These are phyloP conservation scores for Mortierella sp. DNA, from an alignment of 371 early-diverging fungal genomes.

Conservation along the genomic window DNA sequence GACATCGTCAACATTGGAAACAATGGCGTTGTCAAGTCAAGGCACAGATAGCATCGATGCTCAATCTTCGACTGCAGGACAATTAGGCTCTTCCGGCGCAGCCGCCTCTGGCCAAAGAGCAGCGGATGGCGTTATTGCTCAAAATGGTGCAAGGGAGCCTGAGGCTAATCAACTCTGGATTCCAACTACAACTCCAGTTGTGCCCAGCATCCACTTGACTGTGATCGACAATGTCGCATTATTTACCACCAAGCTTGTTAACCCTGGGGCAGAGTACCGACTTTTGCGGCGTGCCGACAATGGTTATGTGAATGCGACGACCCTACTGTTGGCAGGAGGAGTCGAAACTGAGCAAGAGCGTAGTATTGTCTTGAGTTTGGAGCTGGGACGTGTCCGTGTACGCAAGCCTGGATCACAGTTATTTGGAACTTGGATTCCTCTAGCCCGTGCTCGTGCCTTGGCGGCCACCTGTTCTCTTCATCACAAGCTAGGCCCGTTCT, in stretches of 20 bases:
- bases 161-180: slow-evolving; percentile 60
- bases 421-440: slow-evolving; percentile 93
- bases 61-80: background rate
- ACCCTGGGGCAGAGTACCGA: slow-evolving; percentile 67
- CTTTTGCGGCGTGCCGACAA: slow-evolving; percentile 84
- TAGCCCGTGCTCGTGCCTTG: slow-evolving; percentile 86
- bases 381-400: slow-evolving; percentile 84
- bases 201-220: slow-evolving; percentile 79
- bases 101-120: slow-evolving; percentile 4
- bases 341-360: slow-evolving; percentile 88
- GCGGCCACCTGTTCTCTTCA: slow-evolving; percentile 88
- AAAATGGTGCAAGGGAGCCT: slow-evolving; percentile 55
- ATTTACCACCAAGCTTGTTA: slow-evolving; percentile 76
- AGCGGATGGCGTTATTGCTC: slow-evolving; percentile 47
- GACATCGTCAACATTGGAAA: slow-evolving; percentile 7
- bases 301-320: slow-evolving; percentile 87
- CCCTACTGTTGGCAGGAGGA: slow-evolving; percentile 88
- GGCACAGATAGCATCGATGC: background rate
- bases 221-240: slow-evolving; percentile 80
- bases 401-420: slow-evolving; percentile 78
- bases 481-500: slow-evolving; percentile 80
- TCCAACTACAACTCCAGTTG: slow-evolving; percentile 61
- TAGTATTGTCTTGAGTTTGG: slow-evolving; percentile 88
- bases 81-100: slow-evolving; percentile 30
- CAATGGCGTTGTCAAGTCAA: background rate